A percentile compares a stretch with the other conserved stretches of the same genome.
Evolutionary conservation across 257 asterid species (phyloP).

Genomic region (Asclepias syriaca): DNA sequence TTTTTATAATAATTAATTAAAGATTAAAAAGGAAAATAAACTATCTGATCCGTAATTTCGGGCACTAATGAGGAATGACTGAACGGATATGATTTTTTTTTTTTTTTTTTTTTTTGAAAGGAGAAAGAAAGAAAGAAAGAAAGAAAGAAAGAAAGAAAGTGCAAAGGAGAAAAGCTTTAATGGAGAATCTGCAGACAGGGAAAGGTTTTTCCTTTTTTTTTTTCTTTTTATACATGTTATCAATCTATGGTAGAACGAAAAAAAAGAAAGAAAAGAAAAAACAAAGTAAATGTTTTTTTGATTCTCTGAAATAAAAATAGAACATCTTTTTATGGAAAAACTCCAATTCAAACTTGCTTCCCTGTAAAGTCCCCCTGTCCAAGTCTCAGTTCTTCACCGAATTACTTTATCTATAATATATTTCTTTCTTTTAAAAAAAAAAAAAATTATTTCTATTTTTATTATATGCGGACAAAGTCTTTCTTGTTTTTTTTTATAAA

Average conservation of each 20-base stretch:
- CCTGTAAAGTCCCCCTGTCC: slow-evolving; percentile 18
- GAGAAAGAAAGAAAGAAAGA: too few relatives aligned
- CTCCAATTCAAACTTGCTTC: slow-evolving; percentile 17
- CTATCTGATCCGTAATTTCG: too few relatives aligned
- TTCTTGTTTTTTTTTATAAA: too few relatives aligned
- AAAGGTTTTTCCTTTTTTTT: neutral
- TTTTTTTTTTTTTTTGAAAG: too few relatives aligned
- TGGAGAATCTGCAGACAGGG: neutral
- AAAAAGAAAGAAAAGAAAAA: too few relatives aligned
- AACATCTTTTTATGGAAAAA: neutral
- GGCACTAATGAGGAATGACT: too few relatives aligned
- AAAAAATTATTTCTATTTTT: neutral
- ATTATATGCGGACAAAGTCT: too few relatives aligned
- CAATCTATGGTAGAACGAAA: too few relatives aligned
- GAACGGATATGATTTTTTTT: too few relatives aligned
- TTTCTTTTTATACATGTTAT: neutral
- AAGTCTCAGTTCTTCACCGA: neutral
- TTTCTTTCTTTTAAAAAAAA: too few relatives aligned
- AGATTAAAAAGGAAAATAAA: too few relatives aligned
- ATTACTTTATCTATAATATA: neutral
- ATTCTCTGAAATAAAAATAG: neutral
- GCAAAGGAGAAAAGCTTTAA: slow-evolving; percentile 5
- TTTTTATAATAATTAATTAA: too few relatives aligned
- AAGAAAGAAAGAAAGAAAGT: slow-evolving; percentile 1
- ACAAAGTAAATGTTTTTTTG: neutral